A percentile compares a stretch with the other conserved stretches of the same genome.
Conservation (phyloP, 2,329 filamentous ascomycete genomes). For the Penicillium sp. region DNA sequence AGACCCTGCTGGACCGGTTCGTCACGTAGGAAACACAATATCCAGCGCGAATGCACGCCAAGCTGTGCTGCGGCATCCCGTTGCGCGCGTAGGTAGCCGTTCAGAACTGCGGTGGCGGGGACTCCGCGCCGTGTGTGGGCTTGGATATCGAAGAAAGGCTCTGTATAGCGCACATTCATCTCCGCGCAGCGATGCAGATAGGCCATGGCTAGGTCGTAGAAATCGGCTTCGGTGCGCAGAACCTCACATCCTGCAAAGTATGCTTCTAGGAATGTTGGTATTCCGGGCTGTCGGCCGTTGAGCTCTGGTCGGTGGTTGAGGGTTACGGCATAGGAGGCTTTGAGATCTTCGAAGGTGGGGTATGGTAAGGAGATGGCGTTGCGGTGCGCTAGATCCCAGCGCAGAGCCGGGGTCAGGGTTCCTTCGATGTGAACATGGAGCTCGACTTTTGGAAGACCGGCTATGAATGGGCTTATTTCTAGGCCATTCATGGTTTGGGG, state of each 20-base stretch:
- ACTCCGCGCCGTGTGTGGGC: constrained; percentile 44
- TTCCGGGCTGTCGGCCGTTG: constrained; percentile 33
- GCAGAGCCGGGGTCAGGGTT: constrained; percentile 43
- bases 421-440: constrained; percentile 53
- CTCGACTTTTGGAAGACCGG: constrained; percentile 47
- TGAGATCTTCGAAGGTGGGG: constrained; percentile 32
- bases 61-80: constrained; percentile 27
- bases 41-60: constrained; percentile 39
- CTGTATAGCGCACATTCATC: constrained; percentile 45
- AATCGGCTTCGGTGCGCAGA: constrained; percentile 38
- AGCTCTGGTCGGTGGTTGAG: constrained; percentile 42
- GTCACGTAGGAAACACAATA: constrained; percentile 49
- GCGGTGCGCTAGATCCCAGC: constrained; percentile 45
- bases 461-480: constrained; percentile 34
- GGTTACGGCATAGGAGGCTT: constrained; percentile 37
- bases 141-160: constrained; percentile 49
- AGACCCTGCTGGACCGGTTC: constrained; percentile 41
- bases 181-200: constrained; percentile 35
- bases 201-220: constrained; percentile 44
- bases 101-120: constrained; percentile 32
- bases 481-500: constrained; percentile 21
- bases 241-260: constrained; percentile 28
- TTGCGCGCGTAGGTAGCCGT: constrained; percentile 39
- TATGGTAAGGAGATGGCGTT: constrained; percentile 39
- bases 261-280: constrained; percentile 35